Percentiles rank a stretch among this genome's conserved stretches.
Evolutionary conservation across 805 yeast species (phyloP).

Genomic region (Pichia cabralensis): DNA sequence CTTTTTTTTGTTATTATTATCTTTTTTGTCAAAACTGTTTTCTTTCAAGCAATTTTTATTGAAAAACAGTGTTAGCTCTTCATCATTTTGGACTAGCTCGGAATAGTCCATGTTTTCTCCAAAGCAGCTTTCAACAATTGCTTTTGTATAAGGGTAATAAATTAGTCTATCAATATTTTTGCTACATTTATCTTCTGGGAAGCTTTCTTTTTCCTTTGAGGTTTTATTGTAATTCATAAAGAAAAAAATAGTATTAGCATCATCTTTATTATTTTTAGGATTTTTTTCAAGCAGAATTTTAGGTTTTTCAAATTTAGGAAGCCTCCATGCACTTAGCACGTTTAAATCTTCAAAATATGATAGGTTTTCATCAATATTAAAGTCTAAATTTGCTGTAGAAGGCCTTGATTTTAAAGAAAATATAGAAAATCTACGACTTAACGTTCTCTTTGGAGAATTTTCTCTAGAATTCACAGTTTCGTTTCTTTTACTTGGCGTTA

Average conservation of each 20-base stretch:
- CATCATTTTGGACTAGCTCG: background rate
- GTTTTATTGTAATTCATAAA: no score
- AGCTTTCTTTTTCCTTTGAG: no score
- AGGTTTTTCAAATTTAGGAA: background rate
- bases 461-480: no score
- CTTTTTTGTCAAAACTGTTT: no score
- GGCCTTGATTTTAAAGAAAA: slow-evolving; percentile 1
- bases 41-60: no score
- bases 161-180: slow-evolving; percentile 3
- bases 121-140: background rate
- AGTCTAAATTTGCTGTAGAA: no score
- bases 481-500: no score
- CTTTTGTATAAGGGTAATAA: slow-evolving; percentile 1
- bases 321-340: slow-evolving; percentile 1
- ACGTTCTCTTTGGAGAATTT: slow-evolving; percentile 1
- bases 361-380: background rate
- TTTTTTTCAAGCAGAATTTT: background rate
- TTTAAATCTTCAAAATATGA: background rate
- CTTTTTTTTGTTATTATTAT: no score
- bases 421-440: slow-evolving; percentile 1
- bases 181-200: background rate
- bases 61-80: no score
- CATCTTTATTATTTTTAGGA: no score
- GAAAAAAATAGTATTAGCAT: no score
- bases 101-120: background rate